These are phyloP conservation scores for Penicillium daleae DNA, from an alignment of 495 filamentous ascomycete genomes.

Conservation along the genomic window DNA sequence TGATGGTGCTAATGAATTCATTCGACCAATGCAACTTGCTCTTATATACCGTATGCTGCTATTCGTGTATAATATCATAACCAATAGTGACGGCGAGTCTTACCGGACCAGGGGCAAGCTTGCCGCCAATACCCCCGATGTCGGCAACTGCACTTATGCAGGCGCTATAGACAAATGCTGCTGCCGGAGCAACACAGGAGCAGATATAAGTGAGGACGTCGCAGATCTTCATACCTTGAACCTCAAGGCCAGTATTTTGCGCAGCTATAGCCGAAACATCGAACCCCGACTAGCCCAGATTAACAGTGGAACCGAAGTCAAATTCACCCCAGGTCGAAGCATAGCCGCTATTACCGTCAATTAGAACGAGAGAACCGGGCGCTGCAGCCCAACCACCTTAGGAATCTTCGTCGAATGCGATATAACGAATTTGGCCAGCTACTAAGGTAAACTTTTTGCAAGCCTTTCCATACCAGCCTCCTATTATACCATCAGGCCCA, in stretches of 20 bases:
- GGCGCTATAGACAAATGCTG: not conserved
- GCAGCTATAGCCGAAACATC: constrained; percentile 10
- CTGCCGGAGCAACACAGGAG: not conserved
- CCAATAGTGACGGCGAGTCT: too few relatives aligned
- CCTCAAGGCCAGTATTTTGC: not conserved
- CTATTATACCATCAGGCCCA: not conserved
- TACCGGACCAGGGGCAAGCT: too few relatives aligned
- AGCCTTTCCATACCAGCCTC: constrained; percentile 3
- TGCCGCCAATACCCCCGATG: too few relatives aligned
- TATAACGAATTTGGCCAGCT: not conserved
- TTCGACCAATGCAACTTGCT: too few relatives aligned
- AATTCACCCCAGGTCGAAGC: too few relatives aligned
- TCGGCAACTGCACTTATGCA: not conserved
- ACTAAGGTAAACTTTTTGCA: constrained; percentile 3
- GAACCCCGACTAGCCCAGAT: not conserved
- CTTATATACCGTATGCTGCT: too few relatives aligned
- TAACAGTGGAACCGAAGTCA: not conserved
- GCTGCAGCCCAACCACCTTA: constrained; percentile 2
- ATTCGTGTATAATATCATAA: too few relatives aligned
- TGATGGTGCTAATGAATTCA: too few relatives aligned
- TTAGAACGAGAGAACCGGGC: not conserved
- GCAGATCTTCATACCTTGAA: constrained; percentile 8
- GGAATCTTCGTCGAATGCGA: constrained; percentile 5
- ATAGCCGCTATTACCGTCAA: not conserved
- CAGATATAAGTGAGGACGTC: constrained; percentile 1